Evolutionary conservation across 768 basidiomycete species (phyloP).

Genomic region (Psilocybe cyanescens): DNA sequence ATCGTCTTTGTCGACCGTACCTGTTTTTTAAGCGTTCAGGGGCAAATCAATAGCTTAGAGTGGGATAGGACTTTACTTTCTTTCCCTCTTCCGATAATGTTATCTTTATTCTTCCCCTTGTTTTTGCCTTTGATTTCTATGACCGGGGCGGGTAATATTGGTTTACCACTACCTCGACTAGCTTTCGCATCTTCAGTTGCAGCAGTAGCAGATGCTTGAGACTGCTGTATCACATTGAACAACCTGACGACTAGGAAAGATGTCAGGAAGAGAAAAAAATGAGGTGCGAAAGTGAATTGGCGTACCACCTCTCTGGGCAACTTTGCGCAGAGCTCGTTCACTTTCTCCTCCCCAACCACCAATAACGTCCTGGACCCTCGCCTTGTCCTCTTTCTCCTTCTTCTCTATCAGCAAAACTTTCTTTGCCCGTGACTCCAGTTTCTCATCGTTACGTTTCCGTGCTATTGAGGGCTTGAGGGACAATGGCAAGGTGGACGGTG

Average conservation of each 20-base stretch:
- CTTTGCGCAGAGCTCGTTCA: conserved; percentile 79
- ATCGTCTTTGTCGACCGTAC: conserved; percentile 65
- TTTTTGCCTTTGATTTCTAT: conserved; percentile 51
- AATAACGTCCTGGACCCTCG: conserved; percentile 69
- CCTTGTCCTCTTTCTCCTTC: conserved; percentile 75
- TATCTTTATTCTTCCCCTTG: conserved; percentile 60
- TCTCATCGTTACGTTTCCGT: conserved; percentile 74
- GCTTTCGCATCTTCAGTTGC: conserved; percentile 63
- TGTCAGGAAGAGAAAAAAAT: background rate
- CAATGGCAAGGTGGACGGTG: conserved; percentile 71
- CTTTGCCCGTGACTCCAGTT: conserved; percentile 71
- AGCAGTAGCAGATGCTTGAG: conserved; percentile 59
- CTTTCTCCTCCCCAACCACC: conserved; percentile 90
- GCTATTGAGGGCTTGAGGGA: conserved; percentile 79
- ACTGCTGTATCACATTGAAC: conserved; percentile 86
- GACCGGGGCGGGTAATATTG: conserved; percentile 68
- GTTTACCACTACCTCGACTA: conserved; percentile 72
- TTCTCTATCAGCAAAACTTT: conserved; percentile 72
- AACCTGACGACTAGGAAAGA: conserved; percentile 69
- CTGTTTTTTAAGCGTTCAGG: conserved; percentile 34
- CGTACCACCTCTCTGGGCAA: conserved; percentile 83
- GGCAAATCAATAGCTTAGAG: background rate
- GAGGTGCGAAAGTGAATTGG: conserved; percentile 4
- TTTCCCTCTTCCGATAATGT: conserved; percentile 55
- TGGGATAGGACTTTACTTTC: conserved; percentile 45